phyloP scores from a whole-genome alignment of 176 grass and related monocot species.

The Carex littledalei region DNA sequence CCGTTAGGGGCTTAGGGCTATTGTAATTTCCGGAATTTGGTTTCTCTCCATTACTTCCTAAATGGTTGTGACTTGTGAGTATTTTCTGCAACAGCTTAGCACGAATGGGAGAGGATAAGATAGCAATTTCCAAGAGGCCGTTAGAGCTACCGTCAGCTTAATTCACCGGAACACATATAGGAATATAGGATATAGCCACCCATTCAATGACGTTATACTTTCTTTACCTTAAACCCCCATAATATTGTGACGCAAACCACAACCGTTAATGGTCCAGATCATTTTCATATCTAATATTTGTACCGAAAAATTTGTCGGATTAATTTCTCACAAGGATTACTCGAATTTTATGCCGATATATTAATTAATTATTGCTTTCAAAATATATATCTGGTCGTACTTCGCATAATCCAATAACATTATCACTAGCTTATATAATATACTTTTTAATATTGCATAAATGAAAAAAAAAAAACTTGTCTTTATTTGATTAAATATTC shows the following conservation, averaged over 20 bases:
- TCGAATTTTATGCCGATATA: neutral
- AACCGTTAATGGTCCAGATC: neutral
- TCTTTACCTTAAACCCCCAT: neutral
- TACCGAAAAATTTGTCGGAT: neutral
- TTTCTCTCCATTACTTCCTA: neutral
- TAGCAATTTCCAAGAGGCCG: neutral
- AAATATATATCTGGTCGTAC: neutral
- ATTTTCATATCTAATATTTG: conserved; percentile 8
- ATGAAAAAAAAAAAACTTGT: neutral
- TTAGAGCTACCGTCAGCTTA: neutral
- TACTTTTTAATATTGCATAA: neutral
- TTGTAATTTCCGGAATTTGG: neutral
- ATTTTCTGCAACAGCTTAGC: neutral
- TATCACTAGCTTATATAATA: neutral
- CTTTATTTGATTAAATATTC: neutral
- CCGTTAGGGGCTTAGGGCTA: too few relatives aligned
- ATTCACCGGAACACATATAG: too few relatives aligned
- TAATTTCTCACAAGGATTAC: neutral
- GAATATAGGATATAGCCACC: too few relatives aligned
- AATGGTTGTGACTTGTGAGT: neutral
- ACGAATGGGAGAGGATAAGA: neutral
- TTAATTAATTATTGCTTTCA: neutral
- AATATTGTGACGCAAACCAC: neutral
- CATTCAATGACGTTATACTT: neutral
- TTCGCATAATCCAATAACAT: neutral